Evolutionary conservation across 2,329 filamentous ascomycete genomes (phyloP), one percentile per base, ranked within the genome.

Genomic region (Fusarium musae): DNA sequence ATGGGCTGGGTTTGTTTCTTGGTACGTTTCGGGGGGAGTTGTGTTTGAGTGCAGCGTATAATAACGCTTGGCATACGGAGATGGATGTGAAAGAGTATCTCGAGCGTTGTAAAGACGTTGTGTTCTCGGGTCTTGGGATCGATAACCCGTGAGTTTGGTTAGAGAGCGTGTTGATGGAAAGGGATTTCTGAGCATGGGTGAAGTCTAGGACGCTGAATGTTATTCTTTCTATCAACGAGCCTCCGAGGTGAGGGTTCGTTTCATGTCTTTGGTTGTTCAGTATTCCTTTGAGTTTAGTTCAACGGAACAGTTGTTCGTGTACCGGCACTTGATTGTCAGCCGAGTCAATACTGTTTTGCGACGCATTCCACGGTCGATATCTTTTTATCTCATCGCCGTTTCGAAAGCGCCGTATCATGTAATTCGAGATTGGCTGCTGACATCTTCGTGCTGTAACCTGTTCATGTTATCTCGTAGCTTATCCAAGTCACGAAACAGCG

Each of bases 61-160:
- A 86, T 61, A 81, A 85, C 61, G 83, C 83, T 1, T 85, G 83
- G 83, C 83, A 85, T 65, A 75, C 74, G 1, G 59, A 65, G 13
- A 40, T 36, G 2, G 75, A 77, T 8, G 68, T 74, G 1, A n/a
- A 36, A 5, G 23, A 59, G 10, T 80, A 78, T 47, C n/a, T 81
- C 37, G 50, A 73, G n/a, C 58, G 74, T 4, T 80, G 71, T 6
- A 59, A 50, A 2, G 60, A 63, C 0, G 39, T 72, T 6, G 77
- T 76, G 3, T 49, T 60, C 6, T 36, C 3, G 1, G 39, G 53
- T 5, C 30, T 71, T 19, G 58, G 42, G 1, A 23, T 70, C 0
- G 2, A 4, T 26, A 26, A 26, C 4, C 26, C 26, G 26, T 26
- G 26, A 26, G 26, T 26, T 26, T 26, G 26, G 26, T 26, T 26